Evolutionary conservation across 805 yeast genomes (phyloP).

Genomic region (Candida incommunis): DNA sequence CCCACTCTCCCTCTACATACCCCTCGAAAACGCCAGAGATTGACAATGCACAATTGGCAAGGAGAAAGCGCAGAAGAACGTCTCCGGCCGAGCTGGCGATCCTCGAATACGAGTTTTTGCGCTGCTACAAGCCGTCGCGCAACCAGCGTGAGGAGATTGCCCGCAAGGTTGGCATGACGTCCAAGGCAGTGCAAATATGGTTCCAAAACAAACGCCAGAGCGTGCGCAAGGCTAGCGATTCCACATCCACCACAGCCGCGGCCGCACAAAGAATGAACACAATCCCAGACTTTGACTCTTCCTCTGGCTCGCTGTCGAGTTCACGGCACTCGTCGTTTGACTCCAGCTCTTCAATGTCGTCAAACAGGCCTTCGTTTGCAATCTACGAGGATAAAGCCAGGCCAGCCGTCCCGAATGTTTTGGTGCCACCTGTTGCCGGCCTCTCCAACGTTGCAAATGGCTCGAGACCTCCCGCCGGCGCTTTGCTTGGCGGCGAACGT

Average conservation of each 20-base stretch:
- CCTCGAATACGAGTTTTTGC: slow-evolving; percentile 63
- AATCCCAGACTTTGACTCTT: not conserved
- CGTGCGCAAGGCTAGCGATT: slow-evolving; percentile 21
- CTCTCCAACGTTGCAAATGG: no score
- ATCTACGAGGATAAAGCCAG: slow-evolving; percentile 4
- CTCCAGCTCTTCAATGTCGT: not conserved
- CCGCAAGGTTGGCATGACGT: slow-evolving; percentile 75
- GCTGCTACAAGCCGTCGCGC: slow-evolving; percentile 72
- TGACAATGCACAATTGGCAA: slow-evolving; percentile 83
- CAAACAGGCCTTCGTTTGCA: not conserved
- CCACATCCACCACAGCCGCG: slow-evolving; percentile 3
- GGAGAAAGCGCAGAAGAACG: slow-evolving; percentile 92
- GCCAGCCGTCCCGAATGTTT: no score
- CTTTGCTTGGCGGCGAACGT: slow-evolving; percentile 1
- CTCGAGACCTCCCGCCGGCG: not conserved
- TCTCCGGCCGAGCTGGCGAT: slow-evolving; percentile 74
- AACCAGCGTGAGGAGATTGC: slow-evolving; percentile 68
- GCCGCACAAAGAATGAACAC: slow-evolving; percentile 3
- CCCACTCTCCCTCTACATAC: slow-evolving; percentile 84
- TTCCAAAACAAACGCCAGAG: slow-evolving; percentile 92
- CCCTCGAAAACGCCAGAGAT: slow-evolving; percentile 62
- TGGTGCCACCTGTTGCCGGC: not conserved
- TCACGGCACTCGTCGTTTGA: not conserved
- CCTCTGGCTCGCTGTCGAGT: not conserved
- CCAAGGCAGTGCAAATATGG: slow-evolving; percentile 97